Evolutionary conservation across 306 rosid genomes (phyloP).

Genomic region (Urtica urens): DNA sequence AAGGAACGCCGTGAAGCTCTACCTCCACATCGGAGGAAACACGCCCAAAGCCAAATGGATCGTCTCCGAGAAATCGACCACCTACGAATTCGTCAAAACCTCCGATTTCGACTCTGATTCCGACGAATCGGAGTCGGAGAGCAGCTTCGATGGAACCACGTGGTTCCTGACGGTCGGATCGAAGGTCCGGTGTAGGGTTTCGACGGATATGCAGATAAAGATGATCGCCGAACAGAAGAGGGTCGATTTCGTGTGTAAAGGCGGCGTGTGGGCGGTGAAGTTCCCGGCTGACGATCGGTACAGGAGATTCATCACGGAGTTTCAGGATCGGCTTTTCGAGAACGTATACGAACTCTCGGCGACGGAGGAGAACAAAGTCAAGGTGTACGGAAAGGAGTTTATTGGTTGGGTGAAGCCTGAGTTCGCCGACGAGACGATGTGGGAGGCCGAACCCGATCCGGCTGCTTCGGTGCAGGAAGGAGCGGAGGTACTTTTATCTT

Average conservation of each 20-base stretch:
- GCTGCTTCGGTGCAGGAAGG: too few species aligned
- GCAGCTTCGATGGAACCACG: conserved; percentile 13
- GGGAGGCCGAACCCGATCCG: conserved; percentile 89
- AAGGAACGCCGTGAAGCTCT: conserved; percentile 61
- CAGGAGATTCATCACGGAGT: conserved; percentile 57
- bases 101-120: conserved; percentile 19
- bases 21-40: conserved; percentile 82
- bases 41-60: conserved; percentile 83
- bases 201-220: conserved; percentile 76
- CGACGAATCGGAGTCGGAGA: conserved; percentile 12
- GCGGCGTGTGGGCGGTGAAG: conserved; percentile 90
- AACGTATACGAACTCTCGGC: conserved; percentile 53
- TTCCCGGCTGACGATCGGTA: conserved; percentile 56
- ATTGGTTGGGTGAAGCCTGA: conserved; percentile 85
- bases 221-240: conserved; percentile 78
- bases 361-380: conserved; percentile 65
- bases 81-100: conserved; percentile 39
- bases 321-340: conserved; percentile 58
- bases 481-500: too few species aligned
- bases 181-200: conserved; percentile 65
- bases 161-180: conserved; percentile 57
- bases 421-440: conserved; percentile 69
- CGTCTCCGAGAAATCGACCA: conserved; percentile 48
- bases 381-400: conserved; percentile 78
- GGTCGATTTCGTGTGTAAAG: conserved; percentile 61